Percentiles rank a stretch among this genome's conserved stretches.
These are phyloP conservation scores for Hippophae rhamnoides DNA, from an alignment of 306 rosid genomes.

Conservation along the genomic window DNA sequence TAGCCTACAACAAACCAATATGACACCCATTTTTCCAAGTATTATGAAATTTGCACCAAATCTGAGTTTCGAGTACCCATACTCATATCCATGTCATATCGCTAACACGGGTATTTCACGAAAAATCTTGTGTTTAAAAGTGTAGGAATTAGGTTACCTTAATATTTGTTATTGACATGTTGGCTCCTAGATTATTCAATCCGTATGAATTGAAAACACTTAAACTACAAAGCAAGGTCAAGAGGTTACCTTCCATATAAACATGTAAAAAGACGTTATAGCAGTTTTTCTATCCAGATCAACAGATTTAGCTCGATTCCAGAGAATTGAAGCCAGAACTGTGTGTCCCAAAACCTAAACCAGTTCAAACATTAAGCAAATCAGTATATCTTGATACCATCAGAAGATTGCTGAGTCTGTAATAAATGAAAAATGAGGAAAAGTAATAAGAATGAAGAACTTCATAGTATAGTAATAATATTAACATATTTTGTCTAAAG, in stretches of 20 bases:
- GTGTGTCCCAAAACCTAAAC: conserved; percentile 67
- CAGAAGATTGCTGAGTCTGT: neutral
- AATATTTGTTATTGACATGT: conserved; percentile 19
- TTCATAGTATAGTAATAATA: neutral
- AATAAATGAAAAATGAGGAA: neutral
- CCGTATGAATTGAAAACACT: neutral
- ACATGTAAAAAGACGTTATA: conserved; percentile 87
- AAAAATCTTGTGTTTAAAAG: too few species aligned
- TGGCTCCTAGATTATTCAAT: neutral
- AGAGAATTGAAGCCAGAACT: conserved; percentile 53
- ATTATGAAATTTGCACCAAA: too few species aligned
- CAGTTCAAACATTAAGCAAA: conserved; percentile 19
- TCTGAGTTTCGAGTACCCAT: too few species aligned
- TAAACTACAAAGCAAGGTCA: neutral
- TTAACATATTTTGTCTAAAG: conserved; percentile 4
- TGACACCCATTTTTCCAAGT: too few species aligned
- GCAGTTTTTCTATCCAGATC: conserved; percentile 78
- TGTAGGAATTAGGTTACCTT: too few species aligned
- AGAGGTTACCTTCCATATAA: conserved; percentile 80
- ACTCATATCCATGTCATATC: too few species aligned
- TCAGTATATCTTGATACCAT: conserved; percentile 12
- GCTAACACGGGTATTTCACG: too few species aligned
- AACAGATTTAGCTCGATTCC: conserved; percentile 72
- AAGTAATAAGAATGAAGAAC: neutral
- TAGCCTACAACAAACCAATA: too few species aligned